Base-by-base conservation (phyloP, 192 early-diverging fungal species). In the Dissophora ornata region DNA sequence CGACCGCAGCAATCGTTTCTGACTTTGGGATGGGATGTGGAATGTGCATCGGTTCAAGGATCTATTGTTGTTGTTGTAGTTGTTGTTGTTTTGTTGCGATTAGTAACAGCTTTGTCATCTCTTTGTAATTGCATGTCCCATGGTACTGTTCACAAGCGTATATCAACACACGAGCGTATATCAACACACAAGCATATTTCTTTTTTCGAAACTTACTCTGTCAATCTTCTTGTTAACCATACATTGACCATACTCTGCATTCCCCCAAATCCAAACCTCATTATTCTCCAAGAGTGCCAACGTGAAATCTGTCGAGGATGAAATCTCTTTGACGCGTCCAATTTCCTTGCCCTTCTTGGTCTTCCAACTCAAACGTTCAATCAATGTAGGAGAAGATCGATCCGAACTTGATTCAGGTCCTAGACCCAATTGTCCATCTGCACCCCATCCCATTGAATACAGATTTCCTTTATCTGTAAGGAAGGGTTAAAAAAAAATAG, bases 201-300 rank as follows among this genome's bases (percentile, higher is more conserved):
- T n/a, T n/a, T n/a, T 6, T 13, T 38, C 36, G 9, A n/a, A 11
- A 24, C 71, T 71, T 80, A 85, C 84, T 42, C 84, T 59, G 57
- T 88, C 83, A 51, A 88, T 84, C 64, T 86, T 88, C 53, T 70
- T 67, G 22, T 82, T 80, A 41, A 85, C 83, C 84, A 90, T 89
- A 33, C 86, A 85, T 69, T 92, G 91, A 5, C 91, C 91, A 69
- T 92, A 90, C 70, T 92, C 91, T 8, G 89, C 86, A 59, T 92
- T 92, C 21, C 91, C 91, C 91, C 91, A 92, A 46, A 85, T 87
- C 80, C 85, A 90, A 47, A 92, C 28, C n/a, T 73, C 51, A 24
- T 82, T 74, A 28, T 86, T 82, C 6, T 78, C 81, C 71, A 77
- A 29, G 18, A 90, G 61, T 7, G 85, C 88, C 25, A 92, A 54